Base-by-base conservation (phyloP, 345 rosid species). In the Rhizophora apiculata region DNA sequence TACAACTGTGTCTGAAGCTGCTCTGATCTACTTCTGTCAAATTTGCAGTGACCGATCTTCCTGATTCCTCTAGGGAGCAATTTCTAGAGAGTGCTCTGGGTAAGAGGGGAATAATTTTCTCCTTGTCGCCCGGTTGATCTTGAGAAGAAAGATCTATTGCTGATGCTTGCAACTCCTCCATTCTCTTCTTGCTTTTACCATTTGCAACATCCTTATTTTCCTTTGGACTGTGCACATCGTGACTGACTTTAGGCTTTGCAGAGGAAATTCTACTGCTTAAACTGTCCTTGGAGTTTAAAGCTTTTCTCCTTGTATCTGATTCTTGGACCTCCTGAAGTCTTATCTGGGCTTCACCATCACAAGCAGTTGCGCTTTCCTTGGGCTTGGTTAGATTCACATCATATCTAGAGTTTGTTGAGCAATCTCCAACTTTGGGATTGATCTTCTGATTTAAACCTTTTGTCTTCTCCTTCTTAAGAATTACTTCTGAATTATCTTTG, bases 101-200 rank as follows among this genome's bases (percentile, higher is more conserved):
- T 22, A 76, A 62, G 54, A 83, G 85, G 58, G 83, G 85, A 75
- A 85, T 82, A 54, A 71, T 71, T 60, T 84, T 83, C 70, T 67
- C 76, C 63, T 55, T 79, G 68, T 84, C 70, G 46, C 74, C 79
- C 46, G 81, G 69, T 75, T 64, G 68, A 61, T 64, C 60, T 48
- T 64, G 83, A 69, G 31, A 62, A 61, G 78, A 62, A 61, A 78
- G 71, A 64, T 70, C 77, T 53, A 48, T 62, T 69, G 39, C 57
- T 68, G 75, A 72, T 59, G 68, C 76, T 74, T 43, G 76, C 51
- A 59, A 13, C 65, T 73, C 81, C 31, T 76, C 62, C 48, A 61
- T 36, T 78, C 69, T 74, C 68, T 71, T 82, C 74, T 70, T 70
- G 20, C 57, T 69, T 72, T 80, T 79, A 61, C 26, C 69, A 31